Conservation (phyloP, 805 yeast species). For the Sungouiella thailandica region DNA sequence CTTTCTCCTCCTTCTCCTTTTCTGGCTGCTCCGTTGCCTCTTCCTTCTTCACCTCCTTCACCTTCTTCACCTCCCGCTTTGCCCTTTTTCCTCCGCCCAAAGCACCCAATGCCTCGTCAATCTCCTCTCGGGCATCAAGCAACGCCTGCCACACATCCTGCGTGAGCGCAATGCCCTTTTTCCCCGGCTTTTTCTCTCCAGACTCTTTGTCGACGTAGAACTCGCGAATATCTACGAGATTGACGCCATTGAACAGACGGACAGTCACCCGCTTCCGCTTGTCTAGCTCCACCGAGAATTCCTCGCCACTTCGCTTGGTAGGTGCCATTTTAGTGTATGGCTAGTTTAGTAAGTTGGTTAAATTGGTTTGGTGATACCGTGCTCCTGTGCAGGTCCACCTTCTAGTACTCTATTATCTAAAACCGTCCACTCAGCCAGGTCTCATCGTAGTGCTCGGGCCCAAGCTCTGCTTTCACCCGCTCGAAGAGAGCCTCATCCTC, state of each 20-base stretch:
- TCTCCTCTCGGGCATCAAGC: conserved; percentile 41
- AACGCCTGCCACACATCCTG: conserved; percentile 51
- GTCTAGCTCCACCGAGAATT: conserved; percentile 22
- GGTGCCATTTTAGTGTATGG: too few species aligned
- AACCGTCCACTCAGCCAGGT: conserved; percentile 50
- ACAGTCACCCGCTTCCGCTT: conserved; percentile 63
- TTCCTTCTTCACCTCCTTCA: conserved; percentile 13
- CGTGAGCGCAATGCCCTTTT: conserved; percentile 64
- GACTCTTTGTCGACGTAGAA: conserved; percentile 53
- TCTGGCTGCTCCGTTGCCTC: too few species aligned
- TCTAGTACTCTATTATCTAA: background rate
- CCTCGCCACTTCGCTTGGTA: too few species aligned
- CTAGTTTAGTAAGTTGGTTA: too few species aligned
- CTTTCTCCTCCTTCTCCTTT: too few species aligned
- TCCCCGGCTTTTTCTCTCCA: conserved; percentile 73
- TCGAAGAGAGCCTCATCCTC: conserved; percentile 42
- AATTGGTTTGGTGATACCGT: too few species aligned
- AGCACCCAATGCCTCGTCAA: conserved; percentile 45
- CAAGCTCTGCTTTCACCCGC: conserved; percentile 33
- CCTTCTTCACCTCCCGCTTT: background rate
- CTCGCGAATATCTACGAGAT: conserved; percentile 80
- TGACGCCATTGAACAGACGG: conserved; percentile 60
- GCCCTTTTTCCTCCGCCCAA: conserved; percentile 25
- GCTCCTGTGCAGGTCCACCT: conserved; percentile 1
- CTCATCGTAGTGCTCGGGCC: conserved; percentile 57